Percentiles rank a stretch among this genome's conserved stretches.
Evolutionary conservation across 1,284 basidiomycete genomes (phyloP).

Genomic region (Pseudozyma sp.): DNA sequence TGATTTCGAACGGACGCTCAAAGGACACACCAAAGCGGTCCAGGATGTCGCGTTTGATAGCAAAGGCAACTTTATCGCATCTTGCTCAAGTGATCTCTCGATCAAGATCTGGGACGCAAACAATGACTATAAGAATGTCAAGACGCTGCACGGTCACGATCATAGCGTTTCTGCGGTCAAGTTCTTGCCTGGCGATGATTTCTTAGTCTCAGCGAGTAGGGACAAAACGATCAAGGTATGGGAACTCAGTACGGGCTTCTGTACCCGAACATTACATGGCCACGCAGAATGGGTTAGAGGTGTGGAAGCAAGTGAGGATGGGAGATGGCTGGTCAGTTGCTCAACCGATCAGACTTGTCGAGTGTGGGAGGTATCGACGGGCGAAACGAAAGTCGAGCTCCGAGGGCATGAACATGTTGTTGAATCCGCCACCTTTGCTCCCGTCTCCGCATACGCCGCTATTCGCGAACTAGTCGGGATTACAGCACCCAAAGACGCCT

Average conservation of each 20-base stretch:
- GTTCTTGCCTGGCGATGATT: constrained; percentile 85
- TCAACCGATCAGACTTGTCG: constrained; percentile 88
- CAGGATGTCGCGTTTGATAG: constrained; percentile 88
- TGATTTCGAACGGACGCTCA: constrained; percentile 88
- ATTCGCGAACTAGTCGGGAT: constrained; percentile 83
- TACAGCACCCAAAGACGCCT: constrained; percentile 70
- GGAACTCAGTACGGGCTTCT: constrained; percentile 81
- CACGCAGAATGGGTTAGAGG: constrained; percentile 81
- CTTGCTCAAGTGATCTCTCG: constrained; percentile 88
- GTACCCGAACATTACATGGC: constrained; percentile 68
- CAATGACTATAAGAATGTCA: constrained; percentile 87
- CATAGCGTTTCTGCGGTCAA: constrained; percentile 86
- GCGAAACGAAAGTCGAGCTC: constrained; percentile 83
- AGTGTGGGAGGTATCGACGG: constrained; percentile 81
- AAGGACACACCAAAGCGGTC: constrained; percentile 89
- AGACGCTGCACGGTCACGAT: constrained; percentile 89
- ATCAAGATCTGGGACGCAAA: constrained; percentile 91
- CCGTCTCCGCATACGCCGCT: constrained; percentile 78
- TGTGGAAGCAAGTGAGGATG: constrained; percentile 80
- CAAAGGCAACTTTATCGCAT: constrained; percentile 83
- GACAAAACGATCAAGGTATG: constrained; percentile 88
- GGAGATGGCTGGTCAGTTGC: constrained; percentile 79
- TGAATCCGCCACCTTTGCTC: constrained; percentile 85
- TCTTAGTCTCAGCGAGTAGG: constrained; percentile 84
- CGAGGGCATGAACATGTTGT: constrained; percentile 89